These are phyloP conservation scores for Arxiozyma slooffiae DNA, from an alignment of 1,139 yeast genomes.

Conservation along the genomic window DNA sequence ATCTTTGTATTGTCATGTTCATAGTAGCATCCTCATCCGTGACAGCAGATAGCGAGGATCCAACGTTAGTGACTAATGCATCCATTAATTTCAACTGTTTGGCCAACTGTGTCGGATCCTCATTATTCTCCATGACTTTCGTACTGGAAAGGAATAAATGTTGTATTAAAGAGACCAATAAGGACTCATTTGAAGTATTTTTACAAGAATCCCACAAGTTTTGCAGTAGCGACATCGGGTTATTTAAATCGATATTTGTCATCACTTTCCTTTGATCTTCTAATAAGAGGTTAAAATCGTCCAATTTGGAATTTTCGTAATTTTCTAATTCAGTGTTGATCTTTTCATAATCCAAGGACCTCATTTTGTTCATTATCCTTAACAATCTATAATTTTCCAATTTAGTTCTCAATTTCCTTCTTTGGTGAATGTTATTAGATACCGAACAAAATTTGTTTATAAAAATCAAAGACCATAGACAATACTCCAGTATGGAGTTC, in stretches of 20 bases:
- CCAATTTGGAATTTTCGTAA: conserved; percentile 55
- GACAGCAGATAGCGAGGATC: conserved; percentile 42
- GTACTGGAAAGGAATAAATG: conserved; percentile 54
- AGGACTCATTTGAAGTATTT: conserved; percentile 63
- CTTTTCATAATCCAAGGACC: conserved; percentile 50
- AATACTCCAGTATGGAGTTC: conserved; percentile 67
- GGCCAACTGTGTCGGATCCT: conserved; percentile 46
- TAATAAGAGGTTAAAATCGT: conserved; percentile 59
- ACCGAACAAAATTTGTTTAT: conserved; percentile 63
- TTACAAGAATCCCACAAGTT: conserved; percentile 64
- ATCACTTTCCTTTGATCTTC: conserved; percentile 39
- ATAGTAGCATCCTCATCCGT: conserved; percentile 66
- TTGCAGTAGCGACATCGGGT: conserved; percentile 63
- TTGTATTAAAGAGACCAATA: conserved; percentile 69
- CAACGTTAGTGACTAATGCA: conserved; percentile 71
- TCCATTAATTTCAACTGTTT: conserved; percentile 72
- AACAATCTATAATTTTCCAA: conserved; percentile 68
- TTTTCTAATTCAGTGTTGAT: conserved; percentile 58
- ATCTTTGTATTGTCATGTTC: conserved; percentile 72
- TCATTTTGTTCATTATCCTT: conserved; percentile 52
- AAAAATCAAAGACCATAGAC: conserved; percentile 66
- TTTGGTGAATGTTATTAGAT: conserved; percentile 52
- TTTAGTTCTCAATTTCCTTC: conserved; percentile 70
- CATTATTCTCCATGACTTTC: conserved; percentile 37
- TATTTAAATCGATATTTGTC: conserved; percentile 53